Conservation (phyloP, 2,329 filamentous ascomycete species). For the Cladophialophora yegresii region DNA sequence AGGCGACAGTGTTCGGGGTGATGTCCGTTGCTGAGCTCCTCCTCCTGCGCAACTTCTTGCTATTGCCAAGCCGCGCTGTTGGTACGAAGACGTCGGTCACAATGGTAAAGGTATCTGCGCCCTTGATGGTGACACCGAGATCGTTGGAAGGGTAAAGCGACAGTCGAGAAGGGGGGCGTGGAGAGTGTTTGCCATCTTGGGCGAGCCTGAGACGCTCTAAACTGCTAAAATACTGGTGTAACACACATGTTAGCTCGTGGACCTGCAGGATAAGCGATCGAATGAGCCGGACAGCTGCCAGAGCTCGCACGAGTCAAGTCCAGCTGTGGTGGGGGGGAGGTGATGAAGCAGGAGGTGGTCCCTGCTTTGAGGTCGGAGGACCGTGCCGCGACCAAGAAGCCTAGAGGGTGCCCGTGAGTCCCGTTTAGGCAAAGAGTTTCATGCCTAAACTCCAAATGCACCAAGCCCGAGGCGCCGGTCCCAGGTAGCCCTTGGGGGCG, state of each 20-base stretch:
- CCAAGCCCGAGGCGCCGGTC: constrained; percentile 11
- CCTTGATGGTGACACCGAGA: constrained; percentile 14
- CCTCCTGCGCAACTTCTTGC: constrained; percentile 22
- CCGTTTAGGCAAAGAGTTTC: constrained; percentile 22
- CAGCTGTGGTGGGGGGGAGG: constrained; percentile 18
- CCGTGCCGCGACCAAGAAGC: constrained; percentile 20
- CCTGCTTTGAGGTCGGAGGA: constrained; percentile 19
- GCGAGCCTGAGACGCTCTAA: constrained; percentile 41
- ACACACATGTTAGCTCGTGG: constrained; percentile 35
- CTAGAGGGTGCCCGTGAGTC: constrained; percentile 1
- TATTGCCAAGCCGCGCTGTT: constrained; percentile 16
- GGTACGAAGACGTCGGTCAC: constrained; percentile 18
- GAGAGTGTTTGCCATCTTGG: constrained; percentile 33
- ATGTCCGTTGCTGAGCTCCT: constrained; percentile 23
- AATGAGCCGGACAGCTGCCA: constrained; percentile 10
- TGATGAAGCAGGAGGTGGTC: constrained; percentile 2
- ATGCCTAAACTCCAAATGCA: constrained; percentile 21
- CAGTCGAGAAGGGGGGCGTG: constrained; percentile 24
- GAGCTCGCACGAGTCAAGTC: constrained; percentile 17
- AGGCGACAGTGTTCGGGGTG: constrained; percentile 51
- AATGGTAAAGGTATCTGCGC: constrained; percentile 16
- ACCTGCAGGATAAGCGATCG: constrained; percentile 32
- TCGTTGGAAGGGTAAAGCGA: constrained; percentile 24
- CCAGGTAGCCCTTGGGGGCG: constrained; percentile 1
- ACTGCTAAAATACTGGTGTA: constrained; percentile 41